A percentile compares a stretch with the other conserved stretches of the same genome.
These are phyloP conservation scores for Beauveria rudraprayagi DNA, from an alignment of 2,329 filamentous ascomycete species.

Conservation along the genomic window DNA sequence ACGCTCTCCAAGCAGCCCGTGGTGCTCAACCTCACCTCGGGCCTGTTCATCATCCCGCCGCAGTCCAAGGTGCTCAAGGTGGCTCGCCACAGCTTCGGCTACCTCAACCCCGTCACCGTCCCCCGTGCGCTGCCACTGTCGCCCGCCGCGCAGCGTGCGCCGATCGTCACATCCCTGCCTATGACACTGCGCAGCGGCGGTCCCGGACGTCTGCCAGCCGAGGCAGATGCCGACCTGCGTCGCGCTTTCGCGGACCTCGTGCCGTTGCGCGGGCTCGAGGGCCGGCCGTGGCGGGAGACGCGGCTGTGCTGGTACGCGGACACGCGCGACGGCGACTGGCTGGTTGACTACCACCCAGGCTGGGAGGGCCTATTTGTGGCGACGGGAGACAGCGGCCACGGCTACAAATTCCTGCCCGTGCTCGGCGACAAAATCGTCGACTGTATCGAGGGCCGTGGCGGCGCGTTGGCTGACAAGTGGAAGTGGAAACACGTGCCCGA, in stretches of 20 bases:
- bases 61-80: conserved; percentile 54
- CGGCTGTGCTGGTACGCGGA: conserved; percentile 72
- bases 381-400: conserved; percentile 57
- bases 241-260: conserved; percentile 52
- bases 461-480: conserved; percentile 50
- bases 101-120: conserved; percentile 43
- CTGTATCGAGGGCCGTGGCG: conserved; percentile 38
- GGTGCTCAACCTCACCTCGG: conserved; percentile 61
- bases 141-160: conserved; percentile 17
- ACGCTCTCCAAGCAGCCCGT: conserved; percentile 60
- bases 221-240: conserved; percentile 55
- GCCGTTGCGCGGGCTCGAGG: conserved; percentile 45
- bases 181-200: conserved; percentile 31
- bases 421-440: conserved; percentile 55
- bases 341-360: conserved; percentile 60
- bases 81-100: conserved; percentile 62
- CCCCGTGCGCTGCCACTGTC: conserved; percentile 26
- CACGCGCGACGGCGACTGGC: conserved; percentile 62
- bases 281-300: conserved; percentile 52
- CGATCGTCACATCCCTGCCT: conserved; percentile 29
- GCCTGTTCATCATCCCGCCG: conserved; percentile 70
- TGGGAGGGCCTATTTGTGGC: conserved; percentile 52
- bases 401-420: conserved; percentile 62
- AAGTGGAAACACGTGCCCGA: conserved; percentile 52
- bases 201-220: conserved; percentile 42